Evolutionary conservation across 1,139 yeast genomes (phyloP).

Genomic region (Suhomyces anneliseae): DNA sequence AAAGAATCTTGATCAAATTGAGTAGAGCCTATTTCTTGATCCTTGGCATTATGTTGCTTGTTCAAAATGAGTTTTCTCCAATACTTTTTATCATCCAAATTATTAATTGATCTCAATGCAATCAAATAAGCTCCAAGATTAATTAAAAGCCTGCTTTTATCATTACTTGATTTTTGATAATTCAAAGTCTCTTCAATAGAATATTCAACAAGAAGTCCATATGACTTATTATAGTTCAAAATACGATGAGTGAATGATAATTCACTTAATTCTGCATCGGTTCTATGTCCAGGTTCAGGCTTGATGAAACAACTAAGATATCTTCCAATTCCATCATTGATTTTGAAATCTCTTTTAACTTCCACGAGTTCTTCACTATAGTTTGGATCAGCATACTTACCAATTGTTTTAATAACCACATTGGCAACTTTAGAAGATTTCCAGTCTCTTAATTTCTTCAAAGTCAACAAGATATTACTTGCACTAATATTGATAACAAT

Average conservation of each 20-base stretch:
- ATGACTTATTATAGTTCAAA: slow-evolving; percentile 1
- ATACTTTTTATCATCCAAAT: slow-evolving; percentile 21
- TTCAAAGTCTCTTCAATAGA: slow-evolving; percentile 21
- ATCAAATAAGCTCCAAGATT: slow-evolving; percentile 28
- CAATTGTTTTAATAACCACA: slow-evolving; percentile 17
- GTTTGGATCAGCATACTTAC: slow-evolving; percentile 13
- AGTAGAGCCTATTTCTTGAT: neutral
- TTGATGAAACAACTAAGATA: slow-evolving; percentile 8
- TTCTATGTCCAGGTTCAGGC: slow-evolving; percentile 1
- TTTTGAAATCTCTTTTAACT: slow-evolving; percentile 3
- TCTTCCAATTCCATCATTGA: slow-evolving; percentile 8
- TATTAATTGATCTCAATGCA: slow-evolving; percentile 19
- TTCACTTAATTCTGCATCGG: slow-evolving; percentile 1
- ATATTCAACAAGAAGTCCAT: slow-evolving; percentile 12
- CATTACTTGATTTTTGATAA: slow-evolving; percentile 26
- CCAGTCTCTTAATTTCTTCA: slow-evolving; percentile 18
- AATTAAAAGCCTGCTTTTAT: slow-evolving; percentile 29
- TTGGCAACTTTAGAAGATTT: slow-evolving; percentile 15
- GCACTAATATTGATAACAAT: slow-evolving; percentile 27
- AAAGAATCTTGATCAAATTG: slow-evolving; percentile 7
- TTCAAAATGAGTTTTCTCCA: slow-evolving; percentile 23
- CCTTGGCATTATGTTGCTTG: neutral
- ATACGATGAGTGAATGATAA: slow-evolving; percentile 1
- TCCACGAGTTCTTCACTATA: slow-evolving; percentile 6
- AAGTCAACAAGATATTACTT: slow-evolving; percentile 17